Evolutionary conservation across 148 eudicot genomes (phyloP).

Genomic region (Mesembryanthemum crystallinum): DNA sequence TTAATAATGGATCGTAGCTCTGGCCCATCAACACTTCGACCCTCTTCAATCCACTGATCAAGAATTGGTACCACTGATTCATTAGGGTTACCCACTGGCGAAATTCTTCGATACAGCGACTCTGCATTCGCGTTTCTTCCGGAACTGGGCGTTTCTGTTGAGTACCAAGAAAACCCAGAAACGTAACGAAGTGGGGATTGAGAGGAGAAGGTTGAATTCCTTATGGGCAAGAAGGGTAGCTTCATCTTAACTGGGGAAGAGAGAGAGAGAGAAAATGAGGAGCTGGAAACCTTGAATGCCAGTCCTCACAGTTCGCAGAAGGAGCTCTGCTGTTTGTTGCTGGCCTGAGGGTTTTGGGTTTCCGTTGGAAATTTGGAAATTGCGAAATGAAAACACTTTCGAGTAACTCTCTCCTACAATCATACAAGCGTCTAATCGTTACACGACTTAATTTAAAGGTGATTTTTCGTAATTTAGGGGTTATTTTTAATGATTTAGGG

Average conservation of each 20-base stretch:
- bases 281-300: neutral
- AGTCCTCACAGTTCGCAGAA: too few relatives aligned
- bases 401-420: too few relatives aligned
- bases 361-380: too few relatives aligned
- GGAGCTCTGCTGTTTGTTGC: too few relatives aligned
- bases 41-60: conserved; percentile 37
- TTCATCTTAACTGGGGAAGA: neutral
- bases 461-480: too few relatives aligned
- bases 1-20: conserved; percentile 26
- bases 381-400: too few relatives aligned
- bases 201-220: neutral
- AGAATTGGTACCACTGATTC: conserved; percentile 33
- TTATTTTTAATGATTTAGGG: too few relatives aligned
- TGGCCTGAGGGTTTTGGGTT: too few relatives aligned
- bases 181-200: conserved; percentile 6
- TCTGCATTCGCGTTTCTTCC: neutral
- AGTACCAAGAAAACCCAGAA: neutral
- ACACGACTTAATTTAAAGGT: too few relatives aligned
- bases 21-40: conserved; percentile 11
- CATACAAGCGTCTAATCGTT: too few relatives aligned
- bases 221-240: neutral
- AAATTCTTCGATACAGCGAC: conserved; percentile 33
- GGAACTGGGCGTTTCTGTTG: conserved; percentile 2
- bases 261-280: neutral
- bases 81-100: conserved; percentile 22